Percentiles rank a stretch among this genome's conserved stretches.
Conservation (phyloP, 345 rosid species). For the Erucastrum elatum region DNA sequence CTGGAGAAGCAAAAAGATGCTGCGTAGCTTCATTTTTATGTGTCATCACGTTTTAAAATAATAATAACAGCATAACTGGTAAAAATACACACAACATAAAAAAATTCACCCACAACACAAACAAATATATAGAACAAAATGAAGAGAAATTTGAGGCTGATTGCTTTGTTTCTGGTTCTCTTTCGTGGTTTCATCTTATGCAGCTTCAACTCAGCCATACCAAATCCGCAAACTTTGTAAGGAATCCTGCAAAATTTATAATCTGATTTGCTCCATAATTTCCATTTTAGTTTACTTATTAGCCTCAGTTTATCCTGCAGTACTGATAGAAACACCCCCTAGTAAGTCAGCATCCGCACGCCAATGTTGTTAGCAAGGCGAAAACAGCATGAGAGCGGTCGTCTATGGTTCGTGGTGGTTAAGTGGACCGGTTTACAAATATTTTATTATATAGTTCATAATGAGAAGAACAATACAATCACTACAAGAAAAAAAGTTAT, state of each 20-base stretch:
- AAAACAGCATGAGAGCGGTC: not conserved
- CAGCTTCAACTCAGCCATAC: not conserved
- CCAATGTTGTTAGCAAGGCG: not conserved
- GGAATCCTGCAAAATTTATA: not conserved
- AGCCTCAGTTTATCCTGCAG: not conserved
- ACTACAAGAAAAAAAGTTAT: too few species aligned
- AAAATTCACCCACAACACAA: not conserved
- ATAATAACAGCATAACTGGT: not conserved
- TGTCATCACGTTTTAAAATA: not conserved
- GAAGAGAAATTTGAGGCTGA: not conserved
- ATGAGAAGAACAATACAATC: too few species aligned
- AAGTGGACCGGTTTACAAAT: not conserved
- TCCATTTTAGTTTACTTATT: not conserved
- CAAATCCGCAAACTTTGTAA: conserved; percentile 24
- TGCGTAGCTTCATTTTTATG: not conserved
- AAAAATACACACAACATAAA: conserved; percentile 6
- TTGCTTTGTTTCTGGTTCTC: conserved; percentile 10
- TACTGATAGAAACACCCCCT: not conserved
- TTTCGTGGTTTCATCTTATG: conserved; percentile 8
- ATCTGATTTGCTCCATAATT: not conserved
- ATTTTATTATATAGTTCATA: too few species aligned
- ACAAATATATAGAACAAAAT: not conserved
- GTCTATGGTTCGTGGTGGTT: conserved; percentile 1
- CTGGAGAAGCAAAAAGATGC: not conserved
- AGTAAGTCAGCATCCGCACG: not conserved